Evolutionary conservation across 2,329 filamentous ascomycete species (phyloP), one percentile per base, ranked within the genome.

Genomic region (Ophiosphaerella herpotricha): DNA sequence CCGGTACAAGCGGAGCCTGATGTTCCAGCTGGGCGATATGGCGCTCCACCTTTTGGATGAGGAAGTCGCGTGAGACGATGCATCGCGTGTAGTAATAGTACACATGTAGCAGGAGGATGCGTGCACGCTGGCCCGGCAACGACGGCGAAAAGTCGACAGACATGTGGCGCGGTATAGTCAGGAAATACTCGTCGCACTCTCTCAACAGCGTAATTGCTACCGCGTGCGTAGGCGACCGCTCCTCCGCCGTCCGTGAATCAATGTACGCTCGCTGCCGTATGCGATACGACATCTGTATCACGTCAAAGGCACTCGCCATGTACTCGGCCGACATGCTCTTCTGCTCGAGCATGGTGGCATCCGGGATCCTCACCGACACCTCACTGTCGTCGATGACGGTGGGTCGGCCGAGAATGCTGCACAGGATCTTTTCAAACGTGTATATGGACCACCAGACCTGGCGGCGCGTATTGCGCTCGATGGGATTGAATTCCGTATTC

Each of bases 401-500:
- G 14, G 66, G 63, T 3, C 64, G 58, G 3, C 66, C 66, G 2
- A 66, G 42, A 16, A 66, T 58, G 34, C 57, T 61, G 38, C 63
- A 66, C 36, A 68, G 39, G 29, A 58, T 57, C 34, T 58, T 60
- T 34, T 68, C 66, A 37, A 64, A 64, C 18, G 42, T 56, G 46
- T 67, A 66, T 8, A 68, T 57, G 1, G 57, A 60, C 60, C 60
- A 64, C 63, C 62, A 68, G 4, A 66, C 61, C 37, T 61, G 54
- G 36, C 62, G 52, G 9, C 66, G 56, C 16, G 50, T 58, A n/a
- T 64, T 62, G 14, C 62, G 55, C 42, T 68, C 66, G 14, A 67
- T 56, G 2, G 60, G 52, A n/a, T 74, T 68, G 44, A 77, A 75
- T 1, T 72, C 66, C 31, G 64, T 60, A n/a, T 71, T 72, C 0